Evolutionary conservation across 1,284 basidiomycete genomes (phyloP), one percentile per base, ranked within the genome.

Genomic region (Xanthoconium separans): DNA sequence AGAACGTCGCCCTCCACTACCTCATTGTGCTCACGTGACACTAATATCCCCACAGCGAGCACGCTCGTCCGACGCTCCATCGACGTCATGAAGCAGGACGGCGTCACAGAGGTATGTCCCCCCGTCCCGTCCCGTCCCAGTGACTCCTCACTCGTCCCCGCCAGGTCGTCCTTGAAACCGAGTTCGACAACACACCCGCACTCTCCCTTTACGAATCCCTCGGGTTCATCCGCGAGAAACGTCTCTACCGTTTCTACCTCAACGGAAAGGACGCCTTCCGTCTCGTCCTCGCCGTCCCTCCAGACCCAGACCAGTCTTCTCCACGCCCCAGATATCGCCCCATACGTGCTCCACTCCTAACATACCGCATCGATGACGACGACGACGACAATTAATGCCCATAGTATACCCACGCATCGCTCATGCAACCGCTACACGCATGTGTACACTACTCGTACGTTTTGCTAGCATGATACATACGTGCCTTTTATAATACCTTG

Each of bases 141-240:
- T 5, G 12, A 1, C 16, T 39, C 30, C 24, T 29, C 2, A 7
- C 34, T 2, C 9, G 7, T 43, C 37, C 11, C 11, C 4, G 10
- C 15, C 55, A 96, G 93, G 85, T 98, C 59, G 88, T 96, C 2
- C 85, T 99, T 48, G 97, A 99, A 76, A 99, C 97, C 2, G 97
- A 99, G 74, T 93, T 82, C 66, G 95, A 99, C 75, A 99, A 99
- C 72, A 70, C 74, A 15, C 83, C 92, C 4, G 93, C 94, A 0
- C 79, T 99, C 12, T 84, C 87, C 3, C 77, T 99, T 13, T 99
- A 99, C 73, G 90, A 91, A 60, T 86, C 87, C 2, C 80, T 98
- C 24, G 96, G 97, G 0, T 99, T 99, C 73, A 88, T 98, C 27
- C 84, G 93, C 44, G 96, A 98, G 76, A 99, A 99, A 71, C 83